Evolutionary conservation across 805 yeast genomes (phyloP).

Genomic region (Tetrapisispora pingtungensis): DNA sequence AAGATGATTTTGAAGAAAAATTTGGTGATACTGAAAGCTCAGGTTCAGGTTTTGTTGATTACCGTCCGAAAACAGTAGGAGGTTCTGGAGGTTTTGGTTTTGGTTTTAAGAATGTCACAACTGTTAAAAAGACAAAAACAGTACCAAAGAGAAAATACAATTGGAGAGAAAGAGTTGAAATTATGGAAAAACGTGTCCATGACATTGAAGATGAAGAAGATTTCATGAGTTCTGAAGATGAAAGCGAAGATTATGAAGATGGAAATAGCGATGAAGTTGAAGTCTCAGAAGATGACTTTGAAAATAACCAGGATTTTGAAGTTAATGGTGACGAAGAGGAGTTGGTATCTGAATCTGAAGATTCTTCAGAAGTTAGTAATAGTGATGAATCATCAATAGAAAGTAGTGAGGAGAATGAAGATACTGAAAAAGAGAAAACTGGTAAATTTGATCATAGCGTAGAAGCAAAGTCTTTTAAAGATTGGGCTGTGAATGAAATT

Average conservation of each 20-base stretch:
- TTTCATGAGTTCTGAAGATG: slow-evolving; percentile 33
- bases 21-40: slow-evolving; percentile 15
- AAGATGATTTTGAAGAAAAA: slow-evolving; percentile 19
- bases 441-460: slow-evolving; percentile 26
- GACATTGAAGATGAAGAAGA: slow-evolving; percentile 52
- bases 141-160: slow-evolving; percentile 48
- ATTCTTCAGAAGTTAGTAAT: too few species aligned
- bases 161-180: slow-evolving; percentile 57
- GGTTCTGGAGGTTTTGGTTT: slow-evolving; percentile 65
- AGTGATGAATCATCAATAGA: slow-evolving; percentile 5
- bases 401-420: neutral
- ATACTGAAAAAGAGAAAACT: slow-evolving; percentile 3
- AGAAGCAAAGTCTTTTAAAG: slow-evolving; percentile 59
- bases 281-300: slow-evolving; percentile 22
- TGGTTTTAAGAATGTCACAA: slow-evolving; percentile 49
- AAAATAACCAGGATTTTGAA: slow-evolving; percentile 13
- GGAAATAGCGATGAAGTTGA: slow-evolving; percentile 10
- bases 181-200: slow-evolving; percentile 35
- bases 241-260: slow-evolving; percentile 9
- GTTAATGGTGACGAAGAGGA: too few species aligned
- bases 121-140: slow-evolving; percentile 31
- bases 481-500: slow-evolving; percentile 77
- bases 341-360: too few species aligned
- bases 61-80: slow-evolving; percentile 48
- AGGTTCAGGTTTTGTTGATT: slow-evolving; percentile 51